These are phyloP conservation scores for Pseudonitzschia multiseries DNA, from an alignment of 108 stramenopile genomes.

Conservation along the genomic window DNA sequence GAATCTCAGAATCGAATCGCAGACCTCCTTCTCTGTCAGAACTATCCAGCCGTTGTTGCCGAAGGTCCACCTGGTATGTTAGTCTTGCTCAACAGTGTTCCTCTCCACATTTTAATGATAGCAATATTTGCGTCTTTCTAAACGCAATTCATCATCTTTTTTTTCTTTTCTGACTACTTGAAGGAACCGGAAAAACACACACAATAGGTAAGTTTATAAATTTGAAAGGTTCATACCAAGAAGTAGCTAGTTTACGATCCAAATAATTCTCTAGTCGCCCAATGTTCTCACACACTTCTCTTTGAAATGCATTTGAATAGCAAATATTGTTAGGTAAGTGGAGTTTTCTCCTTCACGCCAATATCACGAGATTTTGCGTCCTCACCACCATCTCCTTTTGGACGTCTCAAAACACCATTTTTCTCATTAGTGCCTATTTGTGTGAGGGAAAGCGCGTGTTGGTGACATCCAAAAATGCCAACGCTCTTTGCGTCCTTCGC, in stretches of 20 bases:
- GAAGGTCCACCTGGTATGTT: conserved; percentile 50
- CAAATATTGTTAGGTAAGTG: conserved; percentile 48
- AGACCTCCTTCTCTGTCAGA: conserved; percentile 40
- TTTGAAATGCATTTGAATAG: conserved; percentile 24
- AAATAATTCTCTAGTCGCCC: background rate
- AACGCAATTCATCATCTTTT: conserved; percentile 6
- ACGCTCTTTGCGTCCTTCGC: conserved; percentile 55
- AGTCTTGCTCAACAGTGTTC: background rate
- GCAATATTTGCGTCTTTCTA: background rate
- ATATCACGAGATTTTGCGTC: background rate
- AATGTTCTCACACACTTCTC: background rate
- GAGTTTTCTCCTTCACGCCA: background rate
- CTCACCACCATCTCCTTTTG: background rate
- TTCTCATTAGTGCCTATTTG: conserved; percentile 37
- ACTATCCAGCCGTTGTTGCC: conserved; percentile 33
- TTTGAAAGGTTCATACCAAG: background rate
- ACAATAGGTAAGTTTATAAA: background rate
- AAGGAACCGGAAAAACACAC: conserved; percentile 24
- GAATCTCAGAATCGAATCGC: conserved; percentile 58
- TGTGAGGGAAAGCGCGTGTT: conserved; percentile 64
- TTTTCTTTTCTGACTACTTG: background rate
- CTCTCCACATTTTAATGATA: background rate
- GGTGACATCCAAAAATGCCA: conserved; percentile 56
- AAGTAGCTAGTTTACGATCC: conserved; percentile 21
- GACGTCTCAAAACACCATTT: background rate